Conservation (phyloP, 805 yeast species). For the Myxozyma nipponensis region DNA sequence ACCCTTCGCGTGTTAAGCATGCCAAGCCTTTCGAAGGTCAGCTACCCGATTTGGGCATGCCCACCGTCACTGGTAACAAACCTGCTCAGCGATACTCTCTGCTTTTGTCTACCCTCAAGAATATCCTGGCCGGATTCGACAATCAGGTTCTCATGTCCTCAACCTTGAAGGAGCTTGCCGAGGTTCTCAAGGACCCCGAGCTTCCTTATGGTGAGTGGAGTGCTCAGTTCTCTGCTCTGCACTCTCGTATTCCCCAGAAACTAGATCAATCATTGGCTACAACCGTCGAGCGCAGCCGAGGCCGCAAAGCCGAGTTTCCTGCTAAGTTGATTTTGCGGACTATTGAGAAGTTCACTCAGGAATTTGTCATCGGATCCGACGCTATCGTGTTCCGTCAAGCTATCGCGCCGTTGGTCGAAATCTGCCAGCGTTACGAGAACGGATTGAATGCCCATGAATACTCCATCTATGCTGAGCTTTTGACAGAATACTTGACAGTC, state of each 20-base stretch:
- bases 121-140: constrained; percentile 87
- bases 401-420: constrained; percentile 67
- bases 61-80: constrained; percentile 76
- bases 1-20: constrained; percentile 94
- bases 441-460: constrained; percentile 86
- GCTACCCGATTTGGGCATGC: constrained; percentile 82
- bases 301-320: constrained; percentile 83
- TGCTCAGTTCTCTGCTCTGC: constrained; percentile 80
- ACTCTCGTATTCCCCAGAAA: constrained; percentile 78
- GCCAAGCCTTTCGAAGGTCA: constrained; percentile 95
- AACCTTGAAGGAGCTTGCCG: constrained; percentile 68
- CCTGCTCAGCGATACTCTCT: constrained; percentile 70
- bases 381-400: constrained; percentile 49
- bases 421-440: constrained; percentile 64
- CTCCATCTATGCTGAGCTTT: constrained; percentile 61
- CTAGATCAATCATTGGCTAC: constrained; percentile 65
- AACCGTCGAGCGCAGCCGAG: constrained; percentile 60
- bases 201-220: constrained; percentile 94
- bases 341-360: constrained; percentile 59
- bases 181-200: constrained; percentile 69
- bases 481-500: constrained; percentile 68
- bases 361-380: constrained; percentile 47
- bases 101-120: constrained; percentile 57
- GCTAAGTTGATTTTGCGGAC: constrained; percentile 76
- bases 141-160: constrained; percentile 91